Conservation (phyloP, 345 rosid genomes). For the Arabidopsis thaliana region TAIR10.1 NC_003071.7:1160501-1161000, state of each 20-base stretch:
- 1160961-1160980: constrained; percentile 48
- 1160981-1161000: not conserved
- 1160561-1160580: not conserved
- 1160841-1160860: not conserved
- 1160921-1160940: constrained; percentile 38
- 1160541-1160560: not conserved
- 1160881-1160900: not conserved
- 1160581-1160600: not conserved
- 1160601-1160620: not conserved
- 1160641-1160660: constrained; percentile 30
- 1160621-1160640: constrained; percentile 11
- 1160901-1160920: constrained; percentile 33
- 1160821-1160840: not conserved
- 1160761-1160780: constrained; percentile 1
- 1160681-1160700: constrained; percentile 43
- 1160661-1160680: constrained; percentile 29
- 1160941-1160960: constrained; percentile 41
- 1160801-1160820: not conserved
- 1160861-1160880: not conserved
- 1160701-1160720: constrained; percentile 39
- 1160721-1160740: constrained; percentile 33
- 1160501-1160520: no score
- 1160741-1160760: not conserved
- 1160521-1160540: no score
- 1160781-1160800: not conserved